Evolutionary conservation across 139 green algal species (phyloP).

Genomic region (Chlamydomonas sp.): DNA sequence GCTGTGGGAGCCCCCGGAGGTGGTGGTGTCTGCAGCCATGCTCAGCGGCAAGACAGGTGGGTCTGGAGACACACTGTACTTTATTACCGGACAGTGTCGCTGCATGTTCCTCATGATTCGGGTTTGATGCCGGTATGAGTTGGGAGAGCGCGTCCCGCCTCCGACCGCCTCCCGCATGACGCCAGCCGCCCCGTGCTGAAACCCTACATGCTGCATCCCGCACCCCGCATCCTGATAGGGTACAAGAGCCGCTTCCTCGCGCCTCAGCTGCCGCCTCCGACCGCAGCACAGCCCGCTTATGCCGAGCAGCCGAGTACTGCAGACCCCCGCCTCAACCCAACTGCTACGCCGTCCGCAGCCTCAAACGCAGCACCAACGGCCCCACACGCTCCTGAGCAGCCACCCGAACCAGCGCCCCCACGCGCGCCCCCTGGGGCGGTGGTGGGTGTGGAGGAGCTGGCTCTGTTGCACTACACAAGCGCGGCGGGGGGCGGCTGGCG

Average conservation of each 20-base stretch:
- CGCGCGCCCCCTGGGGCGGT: neutral
- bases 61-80: neutral
- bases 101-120: constrained; percentile 18
- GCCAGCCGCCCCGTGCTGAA: no score
- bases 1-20: constrained; percentile 55
- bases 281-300: no score
- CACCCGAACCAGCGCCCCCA: neutral
- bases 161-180: no score
- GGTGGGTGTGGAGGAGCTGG: constrained; percentile 79
- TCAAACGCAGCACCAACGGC: neutral
- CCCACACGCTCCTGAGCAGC: neutral
- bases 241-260: constrained; percentile 14
- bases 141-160: no score
- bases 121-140: constrained; percentile 9
- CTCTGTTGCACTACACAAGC: constrained; percentile 83
- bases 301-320: neutral
- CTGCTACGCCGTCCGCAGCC: neutral
- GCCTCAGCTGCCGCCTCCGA: neutral
- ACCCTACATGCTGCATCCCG: no score
- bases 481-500: constrained; percentile 74
- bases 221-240: neutral
- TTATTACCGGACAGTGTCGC: neutral
- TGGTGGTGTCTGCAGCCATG: constrained; percentile 12
- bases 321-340: neutral
- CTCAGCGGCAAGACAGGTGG: constrained; percentile 5